Evolutionary conservation across 2,329 filamentous ascomycete species (phyloP).

Genomic region (Arthrobotrys sphaeroides): DNA sequence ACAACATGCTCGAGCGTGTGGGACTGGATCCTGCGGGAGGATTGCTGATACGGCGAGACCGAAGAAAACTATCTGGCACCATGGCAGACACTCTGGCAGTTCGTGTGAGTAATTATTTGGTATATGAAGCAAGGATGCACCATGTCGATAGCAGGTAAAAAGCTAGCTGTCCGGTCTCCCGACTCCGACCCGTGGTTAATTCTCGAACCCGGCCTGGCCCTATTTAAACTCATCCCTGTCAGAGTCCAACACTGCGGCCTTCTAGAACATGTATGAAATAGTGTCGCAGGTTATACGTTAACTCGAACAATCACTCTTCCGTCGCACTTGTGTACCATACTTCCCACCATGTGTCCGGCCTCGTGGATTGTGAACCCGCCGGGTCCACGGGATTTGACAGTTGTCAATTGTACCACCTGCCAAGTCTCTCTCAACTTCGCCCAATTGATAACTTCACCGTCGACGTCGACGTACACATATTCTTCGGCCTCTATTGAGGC

Average conservation of each 20-base stretch:
- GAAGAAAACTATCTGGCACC: too few species aligned
- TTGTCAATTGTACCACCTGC: constrained; percentile 29
- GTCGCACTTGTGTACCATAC: too few species aligned
- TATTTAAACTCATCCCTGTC: constrained; percentile 1
- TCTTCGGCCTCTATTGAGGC: not conserved
- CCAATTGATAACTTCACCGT: not conserved
- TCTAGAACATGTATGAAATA: too few species aligned
- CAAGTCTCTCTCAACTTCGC: not conserved
- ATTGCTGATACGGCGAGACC: not conserved
- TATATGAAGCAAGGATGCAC: too few species aligned
- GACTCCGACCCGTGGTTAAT: not conserved
- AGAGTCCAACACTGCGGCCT: too few species aligned
- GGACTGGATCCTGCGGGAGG: not conserved
- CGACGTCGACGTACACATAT: not conserved
- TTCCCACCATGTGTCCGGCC: too few species aligned
- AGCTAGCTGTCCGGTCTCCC: not conserved
- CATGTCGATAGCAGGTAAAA: too few species aligned
- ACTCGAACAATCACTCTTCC: too few species aligned
- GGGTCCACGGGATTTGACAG: constrained; percentile 16
- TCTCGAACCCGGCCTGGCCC: not conserved
- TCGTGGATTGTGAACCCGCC: not conserved
- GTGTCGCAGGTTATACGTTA: too few species aligned
- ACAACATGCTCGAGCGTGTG: not conserved
- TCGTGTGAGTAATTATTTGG: too few species aligned
- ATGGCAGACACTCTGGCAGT: too few species aligned